A percentile compares a stretch with the other conserved stretches of the same genome.
Evolutionary conservation across 1,284 basidiomycete species (phyloP).

Genomic region (Chalciporus sp.): DNA sequence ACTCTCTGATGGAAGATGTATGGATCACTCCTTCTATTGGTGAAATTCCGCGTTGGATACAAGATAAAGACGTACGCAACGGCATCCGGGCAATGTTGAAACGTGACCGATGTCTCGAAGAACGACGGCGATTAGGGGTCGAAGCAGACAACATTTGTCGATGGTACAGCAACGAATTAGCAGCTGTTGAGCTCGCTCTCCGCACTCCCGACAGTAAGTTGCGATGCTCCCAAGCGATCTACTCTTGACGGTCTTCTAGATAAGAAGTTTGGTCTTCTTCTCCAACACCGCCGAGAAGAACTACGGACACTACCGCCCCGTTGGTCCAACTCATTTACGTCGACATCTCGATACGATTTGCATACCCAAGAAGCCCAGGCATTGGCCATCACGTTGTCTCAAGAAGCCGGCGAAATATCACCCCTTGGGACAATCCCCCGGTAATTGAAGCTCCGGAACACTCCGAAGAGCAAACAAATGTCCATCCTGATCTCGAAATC

Average conservation of each 20-base stretch:
- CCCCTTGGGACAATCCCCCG: neutral
- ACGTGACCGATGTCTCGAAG: constrained; percentile 32
- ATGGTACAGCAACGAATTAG: neutral
- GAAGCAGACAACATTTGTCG: constrained; percentile 30
- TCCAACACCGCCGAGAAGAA: neutral
- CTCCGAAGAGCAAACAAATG: neutral
- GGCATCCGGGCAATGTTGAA: constrained; percentile 37
- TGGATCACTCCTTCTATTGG: constrained; percentile 35
- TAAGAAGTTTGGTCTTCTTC: neutral
- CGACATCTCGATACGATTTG: neutral
- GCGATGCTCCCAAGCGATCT: neutral
- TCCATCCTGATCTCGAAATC: neutral
- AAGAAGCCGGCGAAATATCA: neutral
- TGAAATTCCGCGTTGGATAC: constrained; percentile 36
- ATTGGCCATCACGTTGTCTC: neutral
- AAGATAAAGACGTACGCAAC: constrained; percentile 31
- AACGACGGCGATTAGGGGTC: constrained; percentile 17
- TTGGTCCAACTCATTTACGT: neutral
- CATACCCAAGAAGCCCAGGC: neutral
- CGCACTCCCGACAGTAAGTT: neutral
- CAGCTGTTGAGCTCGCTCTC: neutral
- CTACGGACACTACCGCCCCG: neutral
- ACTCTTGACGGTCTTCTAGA: neutral
- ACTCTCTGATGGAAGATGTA: constrained; percentile 40
- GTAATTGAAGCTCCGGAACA: neutral